These are phyloP conservation scores for Geosmithia putterillii DNA, from an alignment of 2,329 filamentous ascomycete species.

Conservation along the genomic window DNA sequence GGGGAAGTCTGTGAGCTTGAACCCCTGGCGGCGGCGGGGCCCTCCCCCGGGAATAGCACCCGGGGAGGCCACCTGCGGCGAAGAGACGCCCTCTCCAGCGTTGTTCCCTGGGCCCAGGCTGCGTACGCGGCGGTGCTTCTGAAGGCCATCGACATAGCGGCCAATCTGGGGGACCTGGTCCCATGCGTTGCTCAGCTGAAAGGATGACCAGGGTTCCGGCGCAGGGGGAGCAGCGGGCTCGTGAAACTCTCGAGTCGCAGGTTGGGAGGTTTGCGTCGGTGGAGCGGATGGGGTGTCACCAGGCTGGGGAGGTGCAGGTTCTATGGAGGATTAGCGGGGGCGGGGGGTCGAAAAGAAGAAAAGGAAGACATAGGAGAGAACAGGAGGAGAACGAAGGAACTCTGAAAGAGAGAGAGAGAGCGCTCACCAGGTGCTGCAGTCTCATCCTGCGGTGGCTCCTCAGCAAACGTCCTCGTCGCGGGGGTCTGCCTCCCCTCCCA, in stretches of 20 bases:
- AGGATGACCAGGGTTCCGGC: slow-evolving; percentile 64
- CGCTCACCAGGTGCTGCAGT: too few species aligned
- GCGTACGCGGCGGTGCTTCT: slow-evolving; percentile 38
- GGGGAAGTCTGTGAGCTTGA: slow-evolving; percentile 79
- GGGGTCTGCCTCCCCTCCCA: slow-evolving; percentile 66
- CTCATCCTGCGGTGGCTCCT: too few species aligned
- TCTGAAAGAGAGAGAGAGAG: too few species aligned
- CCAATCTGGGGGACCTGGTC: slow-evolving; percentile 83
- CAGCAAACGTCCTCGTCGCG: slow-evolving; percentile 48
- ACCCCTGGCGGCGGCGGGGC: slow-evolving; percentile 20
- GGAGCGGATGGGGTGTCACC: slow-evolving; percentile 24
- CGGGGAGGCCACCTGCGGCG: slow-evolving; percentile 6
- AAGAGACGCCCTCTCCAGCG: slow-evolving; percentile 3
- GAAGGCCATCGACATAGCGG: slow-evolving; percentile 69
- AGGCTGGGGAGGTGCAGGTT: slow-evolving; percentile 8
- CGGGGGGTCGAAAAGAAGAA: slow-evolving; percentile 5
- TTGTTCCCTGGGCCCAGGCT: slow-evolving; percentile 13
- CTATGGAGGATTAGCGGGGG: slow-evolving; percentile 20
- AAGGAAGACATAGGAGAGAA: too few species aligned
- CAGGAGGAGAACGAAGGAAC: too few species aligned
- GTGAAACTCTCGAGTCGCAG: slow-evolving; percentile 18
- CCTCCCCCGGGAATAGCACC: background rate
- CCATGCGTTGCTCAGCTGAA: slow-evolving; percentile 78
- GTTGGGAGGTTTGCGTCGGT: slow-evolving; percentile 30
- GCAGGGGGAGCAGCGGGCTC: slow-evolving; percentile 22